Base-by-base conservation (phyloP, 495 filamentous ascomycete genomes). In the Tuber brumale region DNA sequence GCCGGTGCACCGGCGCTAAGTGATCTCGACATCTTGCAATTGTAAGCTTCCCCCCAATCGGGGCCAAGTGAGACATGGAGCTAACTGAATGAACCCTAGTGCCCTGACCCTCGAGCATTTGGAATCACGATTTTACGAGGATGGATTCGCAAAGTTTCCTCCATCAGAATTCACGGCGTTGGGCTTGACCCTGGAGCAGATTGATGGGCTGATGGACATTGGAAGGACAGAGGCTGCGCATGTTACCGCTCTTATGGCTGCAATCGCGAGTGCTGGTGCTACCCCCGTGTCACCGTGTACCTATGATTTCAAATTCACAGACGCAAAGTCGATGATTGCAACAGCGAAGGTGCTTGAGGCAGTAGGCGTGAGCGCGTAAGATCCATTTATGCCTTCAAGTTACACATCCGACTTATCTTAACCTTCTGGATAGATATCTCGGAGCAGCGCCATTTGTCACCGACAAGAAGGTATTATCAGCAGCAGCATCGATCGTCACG, bases 1-100 rank as follows among this genome's bases (percentile, higher is more conserved):
- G 85, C 87, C 76, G 87, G 87, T 37, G 86, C 87, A 18, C 85
- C 85, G 21, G 89, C 86, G 39, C 82, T 92, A 72, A 86, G 84
- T 23, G 90, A 92, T 83, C 81, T 90, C 70, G 90, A 92, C 81
- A 91, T 92, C 76, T 87, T 92, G 31, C 89, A 92, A 87, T 92
- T 92, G 90, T 92, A 86, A 83, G 89, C 73, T 41, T 51, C 70
- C 48, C 74, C 23, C 35, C 74, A 27, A 41, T 43, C 72, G 70
- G 5, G 41, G 18, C 42, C 48, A 72, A 44, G 75, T 74, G 70
- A 75, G 69, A 73, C 43, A 51, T 37, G 31, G 23, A 76, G 46
- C n/a, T 72, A n/a, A 31, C 43, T 43, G 18, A 35, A 69, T 18
- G 14, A 66, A 66, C 27, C 9, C 57, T 76, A 90, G 89, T 78